Base-by-base conservation (phyloP, 305 asterid genomes). In the Solanum hybrid region DNA sequence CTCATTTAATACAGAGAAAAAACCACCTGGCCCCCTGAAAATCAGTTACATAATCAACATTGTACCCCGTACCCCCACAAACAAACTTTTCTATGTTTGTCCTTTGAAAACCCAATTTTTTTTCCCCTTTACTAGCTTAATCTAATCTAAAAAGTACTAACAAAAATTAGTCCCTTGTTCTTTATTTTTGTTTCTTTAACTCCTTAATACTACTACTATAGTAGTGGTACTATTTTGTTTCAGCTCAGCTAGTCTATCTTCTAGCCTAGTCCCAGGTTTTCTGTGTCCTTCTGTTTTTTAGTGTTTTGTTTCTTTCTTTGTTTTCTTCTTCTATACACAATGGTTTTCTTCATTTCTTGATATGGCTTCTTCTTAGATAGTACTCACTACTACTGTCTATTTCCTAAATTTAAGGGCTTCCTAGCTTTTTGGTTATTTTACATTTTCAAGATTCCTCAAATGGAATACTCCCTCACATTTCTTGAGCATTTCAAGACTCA, bases 1-100 rank as follows among this genome's bases (percentile, higher is more conserved):
- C 4, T 17, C n/a, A 56, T 17, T 56, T 56, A 56, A 17, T 56
- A 2, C 0, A 6, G 2, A 56, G 69, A 26, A 91, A 92, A 86
- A 91, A 92, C 90, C 95, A 93, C 94, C 94, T 94, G 95, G 56
- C 95, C 92, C 90, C 90, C 86, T 45, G 71, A 94, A 94, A 88
- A 90, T 91, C 90, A 89, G 92, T 86, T 89, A 79, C 91, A 89
- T 60, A 66, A 56, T 56, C 86, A 92, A 90, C 95, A 89, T 89
- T 89, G 92, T 89, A 87, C 90, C 51, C 92, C 84, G 72, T 10
- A 32, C 35, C 9, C 45, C 45, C 85, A 71, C 34, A 32, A 32
- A 32, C 71, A 29, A 29, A 32, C 71, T 82, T 40, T 3, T 31
- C 36, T 37, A 12, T 42, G 85, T 73, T 90, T 78, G 88, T 90